Percentiles rank a stretch among this genome's conserved stretches.
phyloP scores from a whole-genome alignment of 2,329 filamentous ascomycete genomes.

The Verticillium zaregamsianum region DNA sequence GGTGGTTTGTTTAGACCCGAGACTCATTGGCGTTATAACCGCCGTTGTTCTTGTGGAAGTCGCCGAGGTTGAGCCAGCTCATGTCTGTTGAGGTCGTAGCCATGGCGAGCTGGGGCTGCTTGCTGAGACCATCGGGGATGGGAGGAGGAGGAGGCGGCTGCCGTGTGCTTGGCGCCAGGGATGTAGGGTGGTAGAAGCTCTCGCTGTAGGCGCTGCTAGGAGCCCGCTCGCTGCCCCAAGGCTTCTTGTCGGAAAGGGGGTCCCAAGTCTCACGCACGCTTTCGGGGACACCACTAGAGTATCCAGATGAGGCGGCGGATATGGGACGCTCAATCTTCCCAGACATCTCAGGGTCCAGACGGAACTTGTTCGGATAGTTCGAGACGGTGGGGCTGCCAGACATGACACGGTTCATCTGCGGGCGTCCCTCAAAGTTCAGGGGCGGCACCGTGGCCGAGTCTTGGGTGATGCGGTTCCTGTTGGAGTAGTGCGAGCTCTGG shows the following conservation, averaged over 20 bases:
- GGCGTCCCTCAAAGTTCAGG: conserved; percentile 59
- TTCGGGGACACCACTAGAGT: conserved; percentile 62
- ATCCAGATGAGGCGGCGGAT: conserved; percentile 49
- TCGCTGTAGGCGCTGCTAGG: conserved; percentile 49
- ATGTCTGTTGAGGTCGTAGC: conserved; percentile 59
- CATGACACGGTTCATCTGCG: conserved; percentile 61
- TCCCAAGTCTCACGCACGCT: conserved; percentile 58
- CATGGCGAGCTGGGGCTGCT: conserved; percentile 46
- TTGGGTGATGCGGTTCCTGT: conserved; percentile 49
- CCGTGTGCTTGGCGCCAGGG: conserved; percentile 32
- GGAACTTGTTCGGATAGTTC: conserved; percentile 48
- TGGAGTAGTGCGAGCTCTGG: conserved; percentile 52
- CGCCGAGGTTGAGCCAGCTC: conserved; percentile 75
- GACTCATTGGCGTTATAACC: neutral
- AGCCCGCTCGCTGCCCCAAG: conserved; percentile 47
- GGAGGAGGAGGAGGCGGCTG: conserved; percentile 20
- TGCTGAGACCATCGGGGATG: conserved; percentile 32
- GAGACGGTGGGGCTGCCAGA: conserved; percentile 68
- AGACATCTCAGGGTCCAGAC: conserved; percentile 52
- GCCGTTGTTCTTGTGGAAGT: conserved; percentile 22
- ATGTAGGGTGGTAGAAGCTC: conserved; percentile 37
- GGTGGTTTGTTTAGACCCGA: neutral
- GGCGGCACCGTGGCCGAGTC: conserved; percentile 69
- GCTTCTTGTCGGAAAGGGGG: conserved; percentile 35
- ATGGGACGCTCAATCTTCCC: conserved; percentile 57